Percentiles rank a stretch among this genome's conserved stretches.
Evolutionary conservation across 495 filamentous ascomycete species (phyloP).

Genomic region (Talaromyces wortmannii): DNA sequence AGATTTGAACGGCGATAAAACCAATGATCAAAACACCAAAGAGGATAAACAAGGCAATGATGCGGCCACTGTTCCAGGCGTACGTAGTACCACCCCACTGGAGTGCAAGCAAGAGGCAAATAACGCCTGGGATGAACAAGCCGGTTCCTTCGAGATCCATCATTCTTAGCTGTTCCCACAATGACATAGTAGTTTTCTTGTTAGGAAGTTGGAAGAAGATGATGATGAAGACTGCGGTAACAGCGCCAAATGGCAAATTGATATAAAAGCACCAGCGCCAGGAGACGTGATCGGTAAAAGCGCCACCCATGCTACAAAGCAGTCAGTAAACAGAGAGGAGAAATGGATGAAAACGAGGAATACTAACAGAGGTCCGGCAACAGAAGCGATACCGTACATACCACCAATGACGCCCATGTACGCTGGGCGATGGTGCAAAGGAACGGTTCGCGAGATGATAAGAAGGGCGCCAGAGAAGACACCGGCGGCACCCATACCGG

Average conservation of each 20-base stretch:
- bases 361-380: conserved; percentile 60
- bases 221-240: conserved; percentile 55
- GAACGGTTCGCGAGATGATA: conserved; percentile 71
- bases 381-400: conserved; percentile 75
- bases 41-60: conserved; percentile 66
- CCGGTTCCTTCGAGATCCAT: conserved; percentile 64
- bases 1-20: conserved; percentile 61
- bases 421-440: conserved; percentile 60
- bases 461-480: conserved; percentile 78
- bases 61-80: conserved; percentile 54
- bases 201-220: conserved; percentile 50
- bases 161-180: conserved; percentile 38
- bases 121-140: conserved; percentile 64
- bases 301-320: conserved; percentile 40
- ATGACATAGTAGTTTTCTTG: conserved; percentile 19
- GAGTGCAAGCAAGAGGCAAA: conserved; percentile 69
- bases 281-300: conserved; percentile 53
- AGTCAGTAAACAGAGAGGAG: not conserved
- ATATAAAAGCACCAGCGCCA: conserved; percentile 65
- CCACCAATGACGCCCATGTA: conserved; percentile 70
- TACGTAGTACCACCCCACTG: conserved; percentile 80
- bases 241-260: conserved; percentile 60
- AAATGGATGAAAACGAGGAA: not conserved
- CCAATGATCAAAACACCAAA: conserved; percentile 55
- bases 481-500: conserved; percentile 77